phyloP scores from a whole-genome alignment of 2,329 filamentous ascomycete species.

The Monilinia polystroma region DNA sequence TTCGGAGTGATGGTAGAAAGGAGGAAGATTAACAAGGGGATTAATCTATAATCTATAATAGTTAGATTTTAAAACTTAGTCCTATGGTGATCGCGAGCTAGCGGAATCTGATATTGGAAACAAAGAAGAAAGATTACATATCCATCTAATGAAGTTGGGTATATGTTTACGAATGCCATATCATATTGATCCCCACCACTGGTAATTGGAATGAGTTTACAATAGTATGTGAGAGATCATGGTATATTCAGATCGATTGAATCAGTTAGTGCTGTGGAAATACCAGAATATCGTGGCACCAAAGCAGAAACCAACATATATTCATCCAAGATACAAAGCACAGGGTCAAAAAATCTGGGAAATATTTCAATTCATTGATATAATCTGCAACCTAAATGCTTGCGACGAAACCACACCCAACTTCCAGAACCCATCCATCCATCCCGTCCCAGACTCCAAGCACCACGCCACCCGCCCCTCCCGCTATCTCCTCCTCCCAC shows the following conservation, averaged over 20 bases:
- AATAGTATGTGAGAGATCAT: background rate
- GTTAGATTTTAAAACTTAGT: background rate
- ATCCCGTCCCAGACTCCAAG: too few species aligned
- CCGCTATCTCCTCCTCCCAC: too few species aligned
- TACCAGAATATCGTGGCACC: background rate
- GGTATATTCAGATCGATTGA: background rate
- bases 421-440: too few species aligned
- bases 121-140: background rate
- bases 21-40: background rate
- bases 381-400: too few species aligned
- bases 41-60: background rate
- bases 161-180: background rate
- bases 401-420: too few species aligned
- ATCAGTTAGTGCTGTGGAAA: background rate
- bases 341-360: background rate
- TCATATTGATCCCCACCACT: background rate
- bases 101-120: background rate
- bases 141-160: background rate
- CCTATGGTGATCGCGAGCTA: background rate
- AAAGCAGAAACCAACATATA: too few species aligned
- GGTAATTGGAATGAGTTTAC: background rate
- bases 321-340: too few species aligned
- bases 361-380: too few species aligned
- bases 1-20: background rate
- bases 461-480: too few species aligned